Base-by-base conservation (phyloP, 1,139 yeast species). In the Debaryomyces coudertii region DNA sequence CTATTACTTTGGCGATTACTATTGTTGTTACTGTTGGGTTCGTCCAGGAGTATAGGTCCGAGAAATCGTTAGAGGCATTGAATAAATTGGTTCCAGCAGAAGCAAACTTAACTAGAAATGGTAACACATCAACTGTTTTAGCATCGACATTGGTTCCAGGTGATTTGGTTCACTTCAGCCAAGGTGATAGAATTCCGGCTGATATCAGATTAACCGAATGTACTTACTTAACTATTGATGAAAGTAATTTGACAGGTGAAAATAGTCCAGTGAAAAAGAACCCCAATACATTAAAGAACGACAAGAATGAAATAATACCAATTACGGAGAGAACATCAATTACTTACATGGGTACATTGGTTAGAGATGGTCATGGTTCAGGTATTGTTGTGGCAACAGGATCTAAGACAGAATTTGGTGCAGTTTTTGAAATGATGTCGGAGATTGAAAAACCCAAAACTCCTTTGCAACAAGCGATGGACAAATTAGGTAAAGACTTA, bases 141-240 rank as follows among this genome's bases (percentile, higher is more conserved):
- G 99, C 98, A 0, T 79, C 90, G 1, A 79, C 81, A 41, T 78
- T 93, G 53, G 98, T 93, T 22, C 98, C 98, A 2, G 99, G 98
- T 43, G 98, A 93, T 64, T 69, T 93, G 61, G 95, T 93, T 31
- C 87, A 84, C 58, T 88, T 93, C 58, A 66, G 83, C 35, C 93
- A 90, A 47, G 99, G 99, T 55, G 99, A 93, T 66, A 78, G 97
- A 53, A 85, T 93, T 45, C 98, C 99, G 1, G 98, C 98, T 0
- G 98, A 93, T 66, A 70, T 92, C 36, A 79, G 98, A 59, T 74
- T 93, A 47, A 77, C 84, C 2, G 85, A 86, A 49, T 82, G 95
- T 1, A 86, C 82, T 18, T 93, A 90, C 59, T 74, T 93, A 53
- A 71, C 85, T 27, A 83, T 93, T 48, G 98, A 92, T 68, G 98